Base-by-base conservation (phyloP, 129 eudicot species). In the Escallonia herrerae region DNA sequence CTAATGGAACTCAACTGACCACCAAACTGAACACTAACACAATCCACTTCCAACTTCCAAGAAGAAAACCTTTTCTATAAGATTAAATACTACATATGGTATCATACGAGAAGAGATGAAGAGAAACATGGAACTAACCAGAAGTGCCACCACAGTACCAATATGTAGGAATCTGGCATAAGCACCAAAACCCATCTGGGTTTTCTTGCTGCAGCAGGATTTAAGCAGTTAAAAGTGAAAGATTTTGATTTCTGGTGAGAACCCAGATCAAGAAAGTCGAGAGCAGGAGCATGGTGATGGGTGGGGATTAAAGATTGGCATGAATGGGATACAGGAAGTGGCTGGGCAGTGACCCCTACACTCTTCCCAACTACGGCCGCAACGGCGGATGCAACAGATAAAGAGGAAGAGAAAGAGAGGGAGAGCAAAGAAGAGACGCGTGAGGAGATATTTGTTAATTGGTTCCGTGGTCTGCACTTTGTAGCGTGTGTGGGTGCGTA, bases 191-290 rank as follows among this genome's bases (percentile, higher is more conserved):
- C 65, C 71, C 59, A 60, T 51, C 43, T 61, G 14, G 51, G 14
- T 44, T 64, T 49, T 48, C 6, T 33, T 53, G 3, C 8, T 7
- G 3, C 2, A 60, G 13, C 4, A 49, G 49, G 8, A 38, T 4
- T 52, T 75, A 15, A 13, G 43, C 58, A 62, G 43, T 63, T 33
- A 9, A 47, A 68, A 54, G 15, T 4, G 47, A 55, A 38, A 41
- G 10, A 40, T 73, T 66, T 59, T 54, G 6, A 55, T 40, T 57
- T 7, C 61, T 61, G 47, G 46, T 56, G 62, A 65, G 68, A 78
- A 77, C 65, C 62, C 73, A 81, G 78, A 84, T 80, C 79, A 84
- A 67, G 79, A 74, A 70, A 76, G 9, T 14, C 40, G 60, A 63
- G 50, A 62, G 60, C 10, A 43, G 56, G 72, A 65, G 10, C 49